Percentiles rank a stretch among this genome's conserved stretches.
phyloP scores from a whole-genome alignment of 2,329 filamentous ascomycete species.

The Chaetomium sp. region DNA sequence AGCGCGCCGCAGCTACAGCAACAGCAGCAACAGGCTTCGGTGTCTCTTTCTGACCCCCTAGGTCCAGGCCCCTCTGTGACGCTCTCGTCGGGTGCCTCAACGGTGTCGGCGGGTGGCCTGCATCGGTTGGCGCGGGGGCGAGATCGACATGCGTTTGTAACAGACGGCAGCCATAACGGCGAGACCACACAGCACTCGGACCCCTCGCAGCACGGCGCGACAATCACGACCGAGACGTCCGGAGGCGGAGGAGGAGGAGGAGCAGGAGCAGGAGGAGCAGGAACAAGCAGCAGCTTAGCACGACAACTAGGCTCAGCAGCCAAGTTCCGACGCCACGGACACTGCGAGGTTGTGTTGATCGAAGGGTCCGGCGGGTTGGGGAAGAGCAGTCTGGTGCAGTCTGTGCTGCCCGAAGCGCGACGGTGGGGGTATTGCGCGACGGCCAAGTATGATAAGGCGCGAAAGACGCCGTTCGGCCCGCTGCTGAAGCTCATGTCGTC shows the following conservation, averaged over 20 bases:
- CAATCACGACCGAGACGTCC: slow-evolving; percentile 36
- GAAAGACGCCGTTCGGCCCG: slow-evolving; percentile 56
- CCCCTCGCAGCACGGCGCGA: slow-evolving; percentile 34
- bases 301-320: slow-evolving; percentile 45
- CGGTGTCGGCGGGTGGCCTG: slow-evolving; percentile 25
- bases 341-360: slow-evolving; percentile 57
- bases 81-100: slow-evolving; percentile 41
- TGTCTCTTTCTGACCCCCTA: slow-evolving; percentile 34
- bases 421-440: slow-evolving; percentile 59
- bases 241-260: slow-evolving; percentile 16
- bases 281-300: slow-evolving; percentile 36
- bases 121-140: slow-evolving; percentile 38
- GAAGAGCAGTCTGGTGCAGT: slow-evolving; percentile 59
- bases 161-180: slow-evolving; percentile 40
- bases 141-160: slow-evolving; percentile 45
- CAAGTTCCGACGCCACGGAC: slow-evolving; percentile 55
- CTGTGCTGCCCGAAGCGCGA: slow-evolving; percentile 54
- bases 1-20: background rate
- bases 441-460: slow-evolving; percentile 58
- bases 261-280: too few species aligned
- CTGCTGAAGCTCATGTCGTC: slow-evolving; percentile 59
- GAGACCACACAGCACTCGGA: slow-evolving; percentile 38
- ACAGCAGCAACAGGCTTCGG: slow-evolving; percentile 32
- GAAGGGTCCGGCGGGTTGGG: slow-evolving; percentile 58
- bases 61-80: slow-evolving; percentile 36